Base-by-base conservation (phyloP, 2,329 filamentous ascomycete genomes). In the Paraphoma sp. region DNA sequence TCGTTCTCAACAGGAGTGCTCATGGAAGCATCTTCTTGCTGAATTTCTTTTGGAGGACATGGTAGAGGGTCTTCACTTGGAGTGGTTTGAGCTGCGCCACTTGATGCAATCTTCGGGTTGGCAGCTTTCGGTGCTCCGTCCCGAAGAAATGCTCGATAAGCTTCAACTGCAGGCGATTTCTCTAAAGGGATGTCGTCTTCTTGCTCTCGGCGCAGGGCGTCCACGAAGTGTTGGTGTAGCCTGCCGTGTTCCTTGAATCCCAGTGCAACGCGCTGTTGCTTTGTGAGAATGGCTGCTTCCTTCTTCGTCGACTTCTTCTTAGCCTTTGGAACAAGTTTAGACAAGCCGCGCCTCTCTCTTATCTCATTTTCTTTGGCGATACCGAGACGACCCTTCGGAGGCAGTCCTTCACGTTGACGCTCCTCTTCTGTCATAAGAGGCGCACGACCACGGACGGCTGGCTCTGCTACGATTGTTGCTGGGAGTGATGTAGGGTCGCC, bases 351-450 rank as follows among this genome's bases (percentile, higher is more conserved):
- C 45, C 70, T 58, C 51, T 56, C 54, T 36, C 71, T 65, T 40
- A 71, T 65, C 14, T 65, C 53, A 17, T 71, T 64, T 43, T 72
- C 60, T 5, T 65, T 53, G 38, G 51, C 59, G 45, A 68, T 60
- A 4, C 67, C 62, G 23, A 73, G 44, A 17, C 69, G 62, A n/a
- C 70, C 71, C 38, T 53, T 64, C 16, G 58, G 51, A 4, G 71
- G 64, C 11, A 74, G 46, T 7, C 69, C 70, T 33, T 56, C 57
- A 3, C 64, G 65, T n/a, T 64, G 59, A 31, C 71, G 65, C 48
- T 73, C 63, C 41, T 71, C 71, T 40, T 60, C 65, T 31, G 70
- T 66, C 62, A 74, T 65, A 2, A 72, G 56, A 10, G 68, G 66
- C 10, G 56, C 52, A 31, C 46, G 48, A 33, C 48, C 43, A 30